Evolutionary conservation across 2,329 filamentous ascomycete genomes (phyloP).

Genomic region (Eurotiales sp.): DNA sequence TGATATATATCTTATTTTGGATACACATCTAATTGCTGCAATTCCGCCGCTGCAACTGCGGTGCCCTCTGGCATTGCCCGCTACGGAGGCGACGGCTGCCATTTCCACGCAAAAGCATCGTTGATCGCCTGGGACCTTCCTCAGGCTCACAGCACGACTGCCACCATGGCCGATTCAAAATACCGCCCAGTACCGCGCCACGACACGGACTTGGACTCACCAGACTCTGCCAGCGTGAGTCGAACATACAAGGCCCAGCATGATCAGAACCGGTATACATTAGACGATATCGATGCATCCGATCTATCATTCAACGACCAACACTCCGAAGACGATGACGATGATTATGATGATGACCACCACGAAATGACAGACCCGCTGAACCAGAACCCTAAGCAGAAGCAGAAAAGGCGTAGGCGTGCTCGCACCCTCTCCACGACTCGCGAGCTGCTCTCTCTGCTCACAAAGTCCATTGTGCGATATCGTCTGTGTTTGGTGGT

Average conservation of each 20-base stretch:
- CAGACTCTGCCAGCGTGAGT: neutral
- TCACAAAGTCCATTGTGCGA: conserved; percentile 8
- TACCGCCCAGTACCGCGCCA: conserved; percentile 11
- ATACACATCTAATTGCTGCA: neutral
- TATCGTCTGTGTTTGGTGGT: conserved; percentile 10
- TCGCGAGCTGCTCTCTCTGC: neutral
- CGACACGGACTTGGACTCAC: neutral
- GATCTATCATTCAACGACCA: conserved; percentile 3
- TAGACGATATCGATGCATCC: conserved; percentile 1
- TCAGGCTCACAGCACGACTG: neutral
- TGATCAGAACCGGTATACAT: conserved; percentile 3
- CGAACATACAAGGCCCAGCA: neutral
- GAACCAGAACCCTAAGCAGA: conserved; percentile 5
- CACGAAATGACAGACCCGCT: conserved; percentile 6
- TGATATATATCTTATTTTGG: neutral
- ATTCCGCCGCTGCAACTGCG: neutral
- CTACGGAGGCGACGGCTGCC: neutral
- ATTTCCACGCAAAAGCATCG: no score
- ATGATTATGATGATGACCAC: conserved; percentile 8
- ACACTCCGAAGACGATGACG: no score
- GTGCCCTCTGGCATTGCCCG: neutral
- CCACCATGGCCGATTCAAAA: conserved; percentile 9
- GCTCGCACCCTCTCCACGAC: neutral
- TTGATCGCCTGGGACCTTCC: conserved; percentile 1
- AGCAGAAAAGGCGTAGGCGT: neutral